Conservation (phyloP, 208 protist genomes). For the Vickermania ingenoplastis region DNA sequence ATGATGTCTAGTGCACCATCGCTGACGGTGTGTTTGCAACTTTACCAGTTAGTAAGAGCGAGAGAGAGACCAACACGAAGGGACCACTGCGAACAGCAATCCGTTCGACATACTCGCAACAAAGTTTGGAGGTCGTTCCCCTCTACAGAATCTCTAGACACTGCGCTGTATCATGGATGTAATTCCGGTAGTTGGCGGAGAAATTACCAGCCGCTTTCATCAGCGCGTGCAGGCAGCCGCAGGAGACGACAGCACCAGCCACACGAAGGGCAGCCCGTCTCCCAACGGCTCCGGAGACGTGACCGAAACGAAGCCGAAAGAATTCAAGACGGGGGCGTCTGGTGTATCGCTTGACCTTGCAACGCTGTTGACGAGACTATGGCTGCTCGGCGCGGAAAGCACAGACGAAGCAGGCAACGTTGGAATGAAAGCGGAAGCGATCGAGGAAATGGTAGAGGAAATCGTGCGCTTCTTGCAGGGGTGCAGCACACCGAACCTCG, state of each 20-base stretch:
- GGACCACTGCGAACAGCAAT: too few species aligned
- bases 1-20: too few species aligned
- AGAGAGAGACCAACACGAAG: too few species aligned
- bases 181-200: constrained; percentile 49
- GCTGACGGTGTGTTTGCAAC: too few species aligned
- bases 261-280: too few species aligned
- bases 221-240: constrained; percentile 13
- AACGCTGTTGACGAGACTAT: constrained; percentile 56
- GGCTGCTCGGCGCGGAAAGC: constrained; percentile 28
- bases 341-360: constrained; percentile 55
- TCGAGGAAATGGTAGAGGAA: constrained; percentile 48
- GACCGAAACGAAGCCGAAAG: not conserved
- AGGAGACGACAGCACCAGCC: not conserved
- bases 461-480: constrained; percentile 44
- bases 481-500: constrained; percentile 43
- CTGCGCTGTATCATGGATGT: constrained; percentile 77
- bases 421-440: constrained; percentile 32
- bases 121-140: too few species aligned
- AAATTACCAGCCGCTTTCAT: constrained; percentile 52
- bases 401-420: constrained; percentile 61
- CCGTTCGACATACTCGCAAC: too few species aligned
- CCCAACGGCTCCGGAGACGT: not conserved
- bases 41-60: too few species aligned
- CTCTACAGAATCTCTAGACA: too few species aligned
- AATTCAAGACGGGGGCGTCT: not conserved